A percentile compares a stretch with the other conserved stretches of the same genome.
phyloP scores from a whole-genome alignment of 2,329 filamentous ascomycete genomes.

The Calonectria ilicicola region DNA sequence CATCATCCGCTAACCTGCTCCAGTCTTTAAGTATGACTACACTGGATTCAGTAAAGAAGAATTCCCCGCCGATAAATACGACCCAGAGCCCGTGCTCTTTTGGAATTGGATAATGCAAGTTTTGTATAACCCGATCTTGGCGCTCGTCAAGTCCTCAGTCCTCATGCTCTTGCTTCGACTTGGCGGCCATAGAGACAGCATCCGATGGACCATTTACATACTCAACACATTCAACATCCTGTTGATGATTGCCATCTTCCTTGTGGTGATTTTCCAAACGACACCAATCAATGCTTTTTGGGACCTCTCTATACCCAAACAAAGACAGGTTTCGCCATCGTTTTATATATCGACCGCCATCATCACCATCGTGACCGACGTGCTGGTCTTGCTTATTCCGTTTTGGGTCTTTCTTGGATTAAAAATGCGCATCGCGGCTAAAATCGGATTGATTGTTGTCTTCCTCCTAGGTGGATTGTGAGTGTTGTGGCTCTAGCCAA shows the following conservation, averaged over 20 bases:
- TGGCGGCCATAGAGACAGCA: slow-evolving; percentile 44
- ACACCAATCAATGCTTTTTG: slow-evolving; percentile 50
- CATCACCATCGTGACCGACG: slow-evolving; percentile 56
- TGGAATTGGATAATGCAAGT: slow-evolving; percentile 41
- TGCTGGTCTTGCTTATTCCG: slow-evolving; percentile 53
- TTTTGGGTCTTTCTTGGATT: slow-evolving; percentile 55
- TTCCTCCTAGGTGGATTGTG: slow-evolving; percentile 54
- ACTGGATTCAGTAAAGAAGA: slow-evolving; percentile 25
- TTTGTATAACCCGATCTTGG: slow-evolving; percentile 59
- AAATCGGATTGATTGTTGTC: slow-evolving; percentile 53
- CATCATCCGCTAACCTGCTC: neutral
- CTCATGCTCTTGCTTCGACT: slow-evolving; percentile 58
- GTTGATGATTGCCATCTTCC: slow-evolving; percentile 49
- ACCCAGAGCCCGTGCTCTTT: slow-evolving; percentile 31
- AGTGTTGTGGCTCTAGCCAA: slow-evolving; percentile 26
- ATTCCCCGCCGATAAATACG: slow-evolving; percentile 25
- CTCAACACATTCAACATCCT: slow-evolving; percentile 48
- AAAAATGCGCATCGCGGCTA: slow-evolving; percentile 51
- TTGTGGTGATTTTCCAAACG: slow-evolving; percentile 55
- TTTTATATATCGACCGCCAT: slow-evolving; percentile 51
- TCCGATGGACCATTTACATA: slow-evolving; percentile 42
- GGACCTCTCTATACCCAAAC: slow-evolving; percentile 30
- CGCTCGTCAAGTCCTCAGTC: slow-evolving; percentile 58
- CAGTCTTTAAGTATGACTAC: slow-evolving; percentile 35
- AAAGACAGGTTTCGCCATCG: slow-evolving; percentile 18